Base-by-base conservation (phyloP, 345 rosid species). In the Pistacia atlantica region DNA sequence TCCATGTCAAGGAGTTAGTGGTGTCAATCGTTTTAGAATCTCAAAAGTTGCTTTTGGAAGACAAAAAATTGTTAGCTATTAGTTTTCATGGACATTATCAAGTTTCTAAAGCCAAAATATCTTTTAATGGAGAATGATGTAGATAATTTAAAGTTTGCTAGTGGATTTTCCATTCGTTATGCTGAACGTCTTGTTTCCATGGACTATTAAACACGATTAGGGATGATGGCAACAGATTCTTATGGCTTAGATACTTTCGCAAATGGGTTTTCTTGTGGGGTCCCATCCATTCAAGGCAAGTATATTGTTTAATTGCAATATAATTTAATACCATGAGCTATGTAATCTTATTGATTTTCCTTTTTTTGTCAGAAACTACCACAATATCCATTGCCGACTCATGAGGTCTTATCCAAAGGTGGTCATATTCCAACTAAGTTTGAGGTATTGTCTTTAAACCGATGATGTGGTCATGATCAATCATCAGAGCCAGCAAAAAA, bases 51-150 rank as follows among this genome's bases (percentile, higher is more conserved):
- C 87, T 22, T 3, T 77, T 85, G 11, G 79, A 80, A 58, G 88
- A 80, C 67, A 0, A 86, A 78, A 22, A 86, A 84, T 46, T 57
- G 51, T 28, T 86, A 86, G 59, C 31, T 86, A 45, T 0, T 80
- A 38, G 80, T 84, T 3, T 82, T 71, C 12, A 72, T 84, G 82
- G 71, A 86, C 58, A 79, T 84, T 11, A 64, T 88, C 1, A 69
- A 88, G 17, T 86, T 58, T 18, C 13, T 88, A 55, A 84, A 83
- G 78, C 89, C 89, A 35, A 84, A 78, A 1, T 86, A 86, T 65
- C 84, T 84, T 9, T 82, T 88, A 12, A 88, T 86, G 91, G 91
- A 88, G 65, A 88, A 88, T 54, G 91, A 84, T 0, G 88, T 86
- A 0, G 89, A 86, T 35, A 79, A 86, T 20, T 55, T 86, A 11